Conservation (phyloP, 768 basidiomycete species). For the Strobilomyces confusus region DNA sequence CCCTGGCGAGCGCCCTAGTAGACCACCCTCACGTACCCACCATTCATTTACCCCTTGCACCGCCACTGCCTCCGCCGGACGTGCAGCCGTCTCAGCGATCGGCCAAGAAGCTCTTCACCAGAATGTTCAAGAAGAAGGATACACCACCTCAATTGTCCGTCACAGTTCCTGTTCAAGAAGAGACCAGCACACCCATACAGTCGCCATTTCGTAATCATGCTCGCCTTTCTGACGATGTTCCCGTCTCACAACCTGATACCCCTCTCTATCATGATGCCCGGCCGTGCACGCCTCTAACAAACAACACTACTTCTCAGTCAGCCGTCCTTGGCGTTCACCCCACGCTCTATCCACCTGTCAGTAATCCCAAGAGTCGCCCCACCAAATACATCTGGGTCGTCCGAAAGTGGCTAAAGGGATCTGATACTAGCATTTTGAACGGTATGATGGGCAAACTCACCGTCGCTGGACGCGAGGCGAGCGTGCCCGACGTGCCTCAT, state of each 20-base stretch:
- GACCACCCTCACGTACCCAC: conserved; percentile 5
- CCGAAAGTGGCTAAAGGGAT: conserved; percentile 67
- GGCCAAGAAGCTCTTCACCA: conserved; percentile 60
- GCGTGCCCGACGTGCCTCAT: conserved; percentile 23
- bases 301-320: conserved; percentile 33
- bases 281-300: conserved; percentile 10
- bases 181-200: conserved; percentile 15
- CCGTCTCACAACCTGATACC: conserved; percentile 9
- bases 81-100: conserved; percentile 36
- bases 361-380: conserved; percentile 37
- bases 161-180: conserved; percentile 27
- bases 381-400: conserved; percentile 72
- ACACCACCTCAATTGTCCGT: conserved; percentile 16
- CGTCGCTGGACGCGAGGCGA: conserved; percentile 25
- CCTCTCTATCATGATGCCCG: conserved; percentile 10
- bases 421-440: conserved; percentile 41
- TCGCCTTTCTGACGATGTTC: conserved; percentile 17
- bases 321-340: conserved; percentile 69
- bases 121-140: conserved; percentile 62
- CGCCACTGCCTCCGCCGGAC: conserved; percentile 14
- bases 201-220: conserved; percentile 9
- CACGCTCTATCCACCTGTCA: conserved; percentile 48
- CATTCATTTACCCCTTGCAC: conserved; percentile 15
- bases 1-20: neutral
- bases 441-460: conserved; percentile 41